Evolutionary conservation across 1,284 basidiomycete genomes (phyloP).

Genomic region (Microbotryomycetes sp.): DNA sequence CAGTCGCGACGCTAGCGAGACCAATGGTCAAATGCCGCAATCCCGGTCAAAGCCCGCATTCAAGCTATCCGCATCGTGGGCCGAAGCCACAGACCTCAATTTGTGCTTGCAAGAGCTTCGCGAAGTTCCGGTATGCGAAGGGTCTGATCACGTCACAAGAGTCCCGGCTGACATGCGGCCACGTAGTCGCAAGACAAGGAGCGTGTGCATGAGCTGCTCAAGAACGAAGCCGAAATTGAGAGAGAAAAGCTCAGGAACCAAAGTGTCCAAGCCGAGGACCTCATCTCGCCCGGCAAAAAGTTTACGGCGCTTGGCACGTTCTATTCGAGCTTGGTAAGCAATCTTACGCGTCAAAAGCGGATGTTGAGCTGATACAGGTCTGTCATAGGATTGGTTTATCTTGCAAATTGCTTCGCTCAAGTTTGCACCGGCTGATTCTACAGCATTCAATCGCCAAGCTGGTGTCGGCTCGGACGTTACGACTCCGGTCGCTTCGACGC

Average conservation of each 20-base stretch:
- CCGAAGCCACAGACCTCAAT: constrained; percentile 70
- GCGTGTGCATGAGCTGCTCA: constrained; percentile 9
- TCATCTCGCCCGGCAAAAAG: constrained; percentile 70
- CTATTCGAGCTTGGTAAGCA: constrained; percentile 74
- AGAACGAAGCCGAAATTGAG: constrained; percentile 66
- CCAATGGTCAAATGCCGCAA: too few relatives aligned
- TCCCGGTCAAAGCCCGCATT: too few relatives aligned
- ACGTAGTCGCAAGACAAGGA: neutral
- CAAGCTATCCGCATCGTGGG: constrained; percentile 71
- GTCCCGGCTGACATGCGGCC: neutral
- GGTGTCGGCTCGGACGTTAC: neutral
- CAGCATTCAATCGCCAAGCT: neutral
- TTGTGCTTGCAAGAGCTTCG: constrained; percentile 58
- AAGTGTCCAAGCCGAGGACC: constrained; percentile 55
- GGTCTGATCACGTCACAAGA: too few relatives aligned
- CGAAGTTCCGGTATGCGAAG: constrained; percentile 43
- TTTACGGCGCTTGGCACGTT: constrained; percentile 69
- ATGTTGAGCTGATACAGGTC: neutral
- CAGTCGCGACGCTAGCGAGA: constrained; percentile 23
- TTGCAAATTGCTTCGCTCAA: constrained; percentile 22
- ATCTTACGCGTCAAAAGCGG: neutral
- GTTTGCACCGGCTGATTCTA: neutral
- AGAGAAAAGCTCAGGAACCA: constrained; percentile 53
- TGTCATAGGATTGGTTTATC: constrained; percentile 27
- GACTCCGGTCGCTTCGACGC: neutral